Evolutionary conservation across 352 stramenopile species (phyloP), one percentile per base, ranked within the genome.

Genomic region (Lagenidium giganteum): DNA sequence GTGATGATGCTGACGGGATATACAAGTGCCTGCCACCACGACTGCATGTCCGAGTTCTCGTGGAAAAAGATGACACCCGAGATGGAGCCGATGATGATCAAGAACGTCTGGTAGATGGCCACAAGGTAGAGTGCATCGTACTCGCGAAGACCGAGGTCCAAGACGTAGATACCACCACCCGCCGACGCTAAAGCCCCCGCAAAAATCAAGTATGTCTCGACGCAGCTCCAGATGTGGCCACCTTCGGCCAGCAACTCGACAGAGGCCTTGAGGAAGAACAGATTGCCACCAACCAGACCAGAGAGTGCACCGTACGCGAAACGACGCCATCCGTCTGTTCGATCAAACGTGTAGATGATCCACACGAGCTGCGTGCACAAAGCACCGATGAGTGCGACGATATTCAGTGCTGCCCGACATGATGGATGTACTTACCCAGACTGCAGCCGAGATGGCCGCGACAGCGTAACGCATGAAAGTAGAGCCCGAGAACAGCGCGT

Each of bases 11-110:
- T 87, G 27, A 83, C 39, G 2, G 80, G 80, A 47, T 93, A 93
- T 36, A 93, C 34, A 31, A 73, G 49, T 30, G 69, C 54, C 54
- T 93, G 80, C 80, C 80, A 93, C 77, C 75, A 93, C 33, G 71
- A 63, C 37, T 73, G 77, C 74, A 93, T 93, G 36, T 72, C 81
- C 2, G 70, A 56, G 47, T 79, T 88, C 67, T 93, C 81, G 47
- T 89, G 76, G 64, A 93, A 93, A 54, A 93, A 93, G 41, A 93
- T 85, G 31, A 93, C 79, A 5, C 81, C 81, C 3, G 76, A 90
- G 51, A 93, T 64, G 39, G 81, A 91, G 37, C 81, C 74, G 57
- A 88, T 88, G 41, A 91, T 49, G 37, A 93, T 93, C 28, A 93
- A 55, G 49, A 90, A 88, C 24, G 76, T 75, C 27, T 93, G 65